Conservation (phyloP, 305 asterid genomes). For the Fraxinus baroniana region DNA sequence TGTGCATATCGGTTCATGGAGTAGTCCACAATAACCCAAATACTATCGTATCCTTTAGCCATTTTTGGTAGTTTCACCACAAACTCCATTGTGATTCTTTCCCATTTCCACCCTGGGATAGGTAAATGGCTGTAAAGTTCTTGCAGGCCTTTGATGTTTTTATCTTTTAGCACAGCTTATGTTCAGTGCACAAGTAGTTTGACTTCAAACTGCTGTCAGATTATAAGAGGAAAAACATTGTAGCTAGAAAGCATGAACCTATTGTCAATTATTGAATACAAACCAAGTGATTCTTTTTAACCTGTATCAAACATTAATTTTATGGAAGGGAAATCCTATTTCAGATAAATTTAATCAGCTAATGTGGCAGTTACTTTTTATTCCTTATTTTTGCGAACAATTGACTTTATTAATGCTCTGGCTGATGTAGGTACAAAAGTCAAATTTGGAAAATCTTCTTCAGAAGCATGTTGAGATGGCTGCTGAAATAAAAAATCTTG, state of each 20-base stretch:
- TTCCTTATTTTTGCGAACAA: neutral
- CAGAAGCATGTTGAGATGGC: slow-evolving; percentile 99
- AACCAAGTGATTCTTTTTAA: neutral
- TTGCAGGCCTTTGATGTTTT: neutral
- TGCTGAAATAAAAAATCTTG: slow-evolving; percentile 94
- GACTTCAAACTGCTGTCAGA: neutral
- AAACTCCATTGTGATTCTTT: neutral
- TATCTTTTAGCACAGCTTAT: neutral
- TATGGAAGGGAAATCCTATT: neutral
- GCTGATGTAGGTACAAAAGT: slow-evolving; percentile 74
- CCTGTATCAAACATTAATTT: neutral
- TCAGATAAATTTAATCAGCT: neutral
- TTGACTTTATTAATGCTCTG: neutral
- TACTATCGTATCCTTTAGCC: neutral
- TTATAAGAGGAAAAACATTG: neutral
- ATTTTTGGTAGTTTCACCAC: too few species aligned
- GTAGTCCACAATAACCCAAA: neutral
- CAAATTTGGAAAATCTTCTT: slow-evolving; percentile 89
- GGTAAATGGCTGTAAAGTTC: neutral
- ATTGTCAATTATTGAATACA: neutral
- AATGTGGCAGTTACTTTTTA: neutral
- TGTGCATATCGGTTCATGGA: neutral
- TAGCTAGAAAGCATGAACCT: neutral
- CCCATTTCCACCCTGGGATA: neutral
- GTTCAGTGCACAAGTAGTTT: neutral